Percentiles rank a stretch among this genome's conserved stretches.
Conservation (phyloP, 352 stramenopile genomes). For the Globisporangium recalcitrans region DNA sequence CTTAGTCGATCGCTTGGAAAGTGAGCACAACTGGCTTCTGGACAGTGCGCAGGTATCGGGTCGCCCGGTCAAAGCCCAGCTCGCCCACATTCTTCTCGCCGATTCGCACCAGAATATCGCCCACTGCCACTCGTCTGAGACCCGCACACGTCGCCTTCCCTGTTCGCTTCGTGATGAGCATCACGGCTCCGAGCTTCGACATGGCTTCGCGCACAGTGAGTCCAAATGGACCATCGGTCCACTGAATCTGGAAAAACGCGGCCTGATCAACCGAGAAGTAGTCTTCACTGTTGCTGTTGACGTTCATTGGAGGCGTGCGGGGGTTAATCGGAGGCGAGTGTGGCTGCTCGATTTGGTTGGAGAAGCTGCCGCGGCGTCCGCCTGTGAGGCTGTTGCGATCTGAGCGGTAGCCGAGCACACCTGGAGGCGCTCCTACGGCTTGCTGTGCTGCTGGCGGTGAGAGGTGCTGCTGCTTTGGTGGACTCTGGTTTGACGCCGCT, state of each 20-base stretch:
- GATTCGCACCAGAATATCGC: conserved; percentile 74
- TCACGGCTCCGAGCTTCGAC: conserved; percentile 56
- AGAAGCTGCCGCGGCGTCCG: conserved; percentile 4
- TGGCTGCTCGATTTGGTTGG: conserved; percentile 1
- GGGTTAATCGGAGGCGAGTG: not conserved
- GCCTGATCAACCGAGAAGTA: conserved; percentile 60
- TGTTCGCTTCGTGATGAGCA: conserved; percentile 79
- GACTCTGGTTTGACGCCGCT: not conserved
- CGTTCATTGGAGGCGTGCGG: conserved; percentile 7
- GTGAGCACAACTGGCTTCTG: conserved; percentile 69
- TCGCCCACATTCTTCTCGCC: conserved; percentile 63
- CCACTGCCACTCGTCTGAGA: conserved; percentile 64
- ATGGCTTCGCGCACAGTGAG: conserved; percentile 75
- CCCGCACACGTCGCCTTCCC: conserved; percentile 72
- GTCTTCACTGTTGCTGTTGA: conserved; percentile 35
- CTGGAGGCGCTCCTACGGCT: not conserved
- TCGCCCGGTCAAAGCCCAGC: conserved; percentile 70
- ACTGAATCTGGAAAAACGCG: conserved; percentile 76
- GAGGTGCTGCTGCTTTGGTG: not conserved
- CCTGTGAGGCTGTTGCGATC: conserved; percentile 1
- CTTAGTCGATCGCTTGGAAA: conserved; percentile 73
- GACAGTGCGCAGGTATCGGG: conserved; percentile 66
- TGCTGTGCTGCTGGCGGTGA: not conserved
- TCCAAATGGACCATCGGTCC: conserved; percentile 76
- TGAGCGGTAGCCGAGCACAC: not conserved